A percentile compares a stretch with the other conserved stretches of the same genome.
These are phyloP conservation scores for Aspergillus melleus DNA, from an alignment of 2,329 filamentous ascomycete species.

Conservation along the genomic window DNA sequence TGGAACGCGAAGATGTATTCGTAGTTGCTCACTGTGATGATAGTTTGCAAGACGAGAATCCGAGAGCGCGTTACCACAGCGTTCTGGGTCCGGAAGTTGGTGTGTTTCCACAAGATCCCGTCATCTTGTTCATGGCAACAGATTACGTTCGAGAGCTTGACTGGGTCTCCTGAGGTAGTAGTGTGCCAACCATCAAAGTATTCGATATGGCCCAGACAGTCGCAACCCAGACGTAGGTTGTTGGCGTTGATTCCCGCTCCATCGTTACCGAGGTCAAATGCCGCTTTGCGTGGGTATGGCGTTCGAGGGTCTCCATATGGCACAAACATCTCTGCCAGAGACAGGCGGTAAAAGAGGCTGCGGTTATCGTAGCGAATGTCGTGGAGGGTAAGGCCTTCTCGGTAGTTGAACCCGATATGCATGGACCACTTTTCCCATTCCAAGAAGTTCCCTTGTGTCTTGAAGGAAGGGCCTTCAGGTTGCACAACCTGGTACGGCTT, in stretches of 20 bases:
- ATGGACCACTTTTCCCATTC: conserved; percentile 48
- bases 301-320: conserved; percentile 45
- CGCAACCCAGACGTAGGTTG: conserved; percentile 43
- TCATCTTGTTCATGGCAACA: conserved; percentile 45
- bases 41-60: conserved; percentile 39
- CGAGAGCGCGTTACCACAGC: conserved; percentile 35
- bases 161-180: conserved; percentile 34
- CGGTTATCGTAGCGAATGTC: conserved; percentile 42
- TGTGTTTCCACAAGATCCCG: conserved; percentile 44
- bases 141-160: conserved; percentile 43
- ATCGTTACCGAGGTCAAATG: conserved; percentile 48
- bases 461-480: conserved; percentile 38
- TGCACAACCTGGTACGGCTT: conserved; percentile 40
- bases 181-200: conserved; percentile 45
- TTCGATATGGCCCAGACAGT: conserved; percentile 47
- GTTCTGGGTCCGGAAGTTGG: conserved; percentile 39
- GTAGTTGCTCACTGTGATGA: conserved; percentile 46
- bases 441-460: conserved; percentile 28
- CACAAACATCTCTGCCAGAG: conserved; percentile 47
- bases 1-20: conserved; percentile 48
- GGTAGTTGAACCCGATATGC: conserved; percentile 47
- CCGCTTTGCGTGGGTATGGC: conserved; percentile 45
- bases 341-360: conserved; percentile 44
- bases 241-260: conserved; percentile 47
- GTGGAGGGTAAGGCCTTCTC: conserved; percentile 46